phyloP scores from a whole-genome alignment of 192 early-diverging fungal genomes.

The Glomus cerebriforme region DNA sequence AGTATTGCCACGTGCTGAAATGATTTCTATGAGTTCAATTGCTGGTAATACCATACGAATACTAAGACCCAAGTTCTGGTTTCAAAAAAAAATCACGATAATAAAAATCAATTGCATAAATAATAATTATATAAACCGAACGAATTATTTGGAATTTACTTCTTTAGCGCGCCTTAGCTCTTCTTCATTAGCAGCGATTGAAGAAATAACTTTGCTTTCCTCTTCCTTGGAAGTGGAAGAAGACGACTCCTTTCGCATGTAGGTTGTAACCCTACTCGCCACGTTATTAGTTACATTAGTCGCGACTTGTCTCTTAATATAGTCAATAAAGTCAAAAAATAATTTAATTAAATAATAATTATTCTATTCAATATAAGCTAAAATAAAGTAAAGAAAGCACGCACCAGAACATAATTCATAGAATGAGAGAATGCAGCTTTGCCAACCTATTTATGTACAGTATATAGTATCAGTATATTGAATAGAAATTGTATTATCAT shows the following conservation, averaged over 20 bases:
- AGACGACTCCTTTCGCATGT: background rate
- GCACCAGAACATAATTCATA: slow-evolving; percentile 42
- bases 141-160: background rate
- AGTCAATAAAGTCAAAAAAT: background rate
- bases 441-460: slow-evolving; percentile 40
- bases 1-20: slow-evolving; percentile 63
- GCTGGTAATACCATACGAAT: slow-evolving; percentile 64
- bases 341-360: background rate
- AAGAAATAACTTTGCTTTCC: background rate
- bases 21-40: slow-evolving; percentile 67
- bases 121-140: background rate
- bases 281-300: slow-evolving; percentile 38
- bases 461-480: background rate
- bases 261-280: background rate
- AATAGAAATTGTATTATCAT: no score
- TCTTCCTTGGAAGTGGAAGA: background rate
- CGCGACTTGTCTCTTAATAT: slow-evolving; percentile 41
- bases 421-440: slow-evolving; percentile 59
- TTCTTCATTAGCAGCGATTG: slow-evolving; percentile 16
- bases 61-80: slow-evolving; percentile 24
- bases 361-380: background rate
- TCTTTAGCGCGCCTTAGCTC: slow-evolving; percentile 32
- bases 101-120: background rate
- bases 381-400: slow-evolving; percentile 4
- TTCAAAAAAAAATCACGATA: background rate